These are phyloP conservation scores for Kwoniella heveanensis DNA, from an alignment of 768 basidiomycete species.

Conservation along the genomic window DNA sequence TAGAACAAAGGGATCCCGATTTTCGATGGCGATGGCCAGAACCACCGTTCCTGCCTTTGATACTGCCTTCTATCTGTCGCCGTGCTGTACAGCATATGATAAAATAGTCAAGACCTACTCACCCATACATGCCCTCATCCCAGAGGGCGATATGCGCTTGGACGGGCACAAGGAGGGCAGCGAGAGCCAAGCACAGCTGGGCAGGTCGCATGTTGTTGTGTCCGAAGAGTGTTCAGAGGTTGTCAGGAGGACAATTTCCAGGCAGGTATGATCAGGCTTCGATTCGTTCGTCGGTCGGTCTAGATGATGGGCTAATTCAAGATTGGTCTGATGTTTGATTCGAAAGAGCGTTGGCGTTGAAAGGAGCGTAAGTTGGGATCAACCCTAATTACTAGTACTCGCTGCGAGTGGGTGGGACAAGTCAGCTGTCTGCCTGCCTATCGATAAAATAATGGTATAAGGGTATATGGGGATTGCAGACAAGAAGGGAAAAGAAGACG, in stretches of 20 bases:
- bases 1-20: not conserved
- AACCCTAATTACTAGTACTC: not conserved
- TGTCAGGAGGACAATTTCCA: no score
- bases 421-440: not conserved
- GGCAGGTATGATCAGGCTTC: no score
- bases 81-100: no score
- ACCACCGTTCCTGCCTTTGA: no score
- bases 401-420: not conserved
- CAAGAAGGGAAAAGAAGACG: no score
- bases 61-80: not conserved
- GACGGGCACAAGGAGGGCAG: slow-evolving; percentile 13
- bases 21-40: no score
- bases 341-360: not conserved
- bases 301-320: not conserved
- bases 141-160: slow-evolving; percentile 41
- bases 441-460: not conserved
- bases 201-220: slow-evolving; percentile 14
- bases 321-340: not conserved
- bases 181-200: slow-evolving; percentile 19
- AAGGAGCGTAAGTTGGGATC: slow-evolving; percentile 19
- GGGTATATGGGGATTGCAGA: slow-evolving; percentile 1
- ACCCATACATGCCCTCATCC: slow-evolving; percentile 48
- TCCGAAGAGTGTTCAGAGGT: no score
- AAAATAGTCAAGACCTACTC: no score
- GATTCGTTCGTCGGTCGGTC: no score